Conservation (phyloP, 352 stramenopile genomes). For the Phytophthora idaei region DNA sequence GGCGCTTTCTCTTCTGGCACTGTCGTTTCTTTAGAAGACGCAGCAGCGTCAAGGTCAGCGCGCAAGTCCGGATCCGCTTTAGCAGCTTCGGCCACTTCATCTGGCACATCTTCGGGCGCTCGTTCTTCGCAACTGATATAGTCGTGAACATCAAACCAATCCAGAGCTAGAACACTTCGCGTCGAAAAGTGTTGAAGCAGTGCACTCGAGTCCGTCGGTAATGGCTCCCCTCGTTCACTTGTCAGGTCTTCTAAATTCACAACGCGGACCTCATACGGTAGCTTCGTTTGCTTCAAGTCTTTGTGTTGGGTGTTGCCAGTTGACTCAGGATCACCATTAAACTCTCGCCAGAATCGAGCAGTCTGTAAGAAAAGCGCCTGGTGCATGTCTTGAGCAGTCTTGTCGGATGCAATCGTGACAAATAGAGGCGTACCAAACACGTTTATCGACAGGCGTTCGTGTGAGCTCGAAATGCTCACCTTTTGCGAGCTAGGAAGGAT, state of each 20-base stretch:
- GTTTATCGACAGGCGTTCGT: conserved; percentile 35
- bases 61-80: conserved; percentile 32
- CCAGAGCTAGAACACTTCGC: conserved; percentile 77
- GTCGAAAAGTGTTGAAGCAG: conserved; percentile 79
- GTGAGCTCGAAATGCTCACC: conserved; percentile 9
- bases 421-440: conserved; percentile 77
- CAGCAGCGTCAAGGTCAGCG: conserved; percentile 23
- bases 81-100: conserved; percentile 41
- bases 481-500: conserved; percentile 29
- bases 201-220: conserved; percentile 56
- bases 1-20: neutral
- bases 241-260: conserved; percentile 69
- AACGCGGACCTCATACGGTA: conserved; percentile 63
- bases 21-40: conserved; percentile 4
- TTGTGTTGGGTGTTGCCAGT: conserved; percentile 2
- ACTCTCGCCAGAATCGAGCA: conserved; percentile 52
- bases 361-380: conserved; percentile 69
- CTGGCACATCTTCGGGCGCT: conserved; percentile 35
- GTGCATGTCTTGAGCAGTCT: conserved; percentile 67
- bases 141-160: conserved; percentile 59
- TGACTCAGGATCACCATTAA: conserved; percentile 3
- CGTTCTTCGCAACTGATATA: conserved; percentile 33
- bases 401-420: conserved; percentile 76
- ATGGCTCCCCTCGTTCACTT: conserved; percentile 33
- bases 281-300: neutral